Conservation (phyloP, 2,329 filamentous ascomycete species). For the Monosporascus sp. region DNA sequence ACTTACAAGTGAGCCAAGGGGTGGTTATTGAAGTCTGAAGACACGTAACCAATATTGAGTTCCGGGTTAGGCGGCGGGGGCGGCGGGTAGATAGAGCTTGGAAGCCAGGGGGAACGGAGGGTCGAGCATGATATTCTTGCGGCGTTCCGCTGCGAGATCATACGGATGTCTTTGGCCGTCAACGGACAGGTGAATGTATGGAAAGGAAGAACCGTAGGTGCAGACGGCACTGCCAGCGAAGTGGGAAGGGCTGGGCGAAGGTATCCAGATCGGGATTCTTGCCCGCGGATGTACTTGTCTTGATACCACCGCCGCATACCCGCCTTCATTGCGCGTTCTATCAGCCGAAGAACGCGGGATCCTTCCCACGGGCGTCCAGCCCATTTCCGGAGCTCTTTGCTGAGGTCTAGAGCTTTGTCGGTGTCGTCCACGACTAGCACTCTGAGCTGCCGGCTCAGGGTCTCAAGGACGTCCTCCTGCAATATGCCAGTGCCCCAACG, state of each 20-base stretch:
- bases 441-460: conserved; percentile 43
- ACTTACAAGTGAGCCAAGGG: conserved; percentile 80
- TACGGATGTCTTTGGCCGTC: conserved; percentile 82
- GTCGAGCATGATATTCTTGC: conserved; percentile 90
- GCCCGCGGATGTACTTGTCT: conserved; percentile 64
- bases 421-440: conserved; percentile 31
- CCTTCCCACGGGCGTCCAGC: conserved; percentile 80
- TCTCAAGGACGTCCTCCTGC: conserved; percentile 46
- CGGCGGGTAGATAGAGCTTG: conserved; percentile 73
- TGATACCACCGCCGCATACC: conserved; percentile 84
- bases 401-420: conserved; percentile 31
- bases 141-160: conserved; percentile 93
- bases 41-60: conserved; percentile 92
- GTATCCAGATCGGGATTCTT: conserved; percentile 57
- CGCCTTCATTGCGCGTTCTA: conserved; percentile 77
- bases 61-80: conserved; percentile 75
- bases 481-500: conserved; percentile 76
- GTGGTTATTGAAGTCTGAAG: conserved; percentile 98
- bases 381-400: conserved; percentile 52
- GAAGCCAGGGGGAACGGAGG: conserved; percentile 80
- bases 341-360: conserved; percentile 71
- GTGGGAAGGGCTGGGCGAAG: conserved; percentile 67
- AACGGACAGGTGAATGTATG: conserved; percentile 96
- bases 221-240: conserved; percentile 71
- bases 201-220: conserved; percentile 92